phyloP scores from a whole-genome alignment of 352 stramenopile genomes.

The Phytophthora capsici region DNA sequence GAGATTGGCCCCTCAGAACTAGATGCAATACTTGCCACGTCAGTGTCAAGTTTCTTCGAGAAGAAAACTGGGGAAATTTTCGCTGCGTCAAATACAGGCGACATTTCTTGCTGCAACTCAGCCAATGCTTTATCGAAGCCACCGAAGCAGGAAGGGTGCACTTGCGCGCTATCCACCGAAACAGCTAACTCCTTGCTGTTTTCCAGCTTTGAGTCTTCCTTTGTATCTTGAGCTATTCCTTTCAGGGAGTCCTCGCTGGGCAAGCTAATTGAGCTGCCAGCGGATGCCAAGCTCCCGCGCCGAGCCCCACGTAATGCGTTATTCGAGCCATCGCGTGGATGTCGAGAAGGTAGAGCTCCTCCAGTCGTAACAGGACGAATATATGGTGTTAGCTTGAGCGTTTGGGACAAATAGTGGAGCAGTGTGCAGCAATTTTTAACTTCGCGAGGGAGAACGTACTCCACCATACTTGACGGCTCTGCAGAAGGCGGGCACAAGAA shows the following conservation, averaged over 20 bases:
- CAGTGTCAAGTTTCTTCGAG: not conserved
- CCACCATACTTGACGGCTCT: constrained; percentile 41
- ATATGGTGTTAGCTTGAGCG: constrained; percentile 58
- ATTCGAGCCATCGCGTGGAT: constrained; percentile 21
- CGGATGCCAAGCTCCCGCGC: constrained; percentile 33
- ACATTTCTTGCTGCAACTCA: constrained; percentile 7
- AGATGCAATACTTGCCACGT: constrained; percentile 4
- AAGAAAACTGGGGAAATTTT: constrained; percentile 43
- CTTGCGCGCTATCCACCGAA: constrained; percentile 16
- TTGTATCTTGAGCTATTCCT: constrained; percentile 5
- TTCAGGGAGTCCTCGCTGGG: constrained; percentile 30
- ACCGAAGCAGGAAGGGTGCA: constrained; percentile 48
- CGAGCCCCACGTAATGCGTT: constrained; percentile 18
- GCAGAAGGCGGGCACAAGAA: constrained; percentile 75
- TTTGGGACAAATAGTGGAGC: constrained; percentile 70
- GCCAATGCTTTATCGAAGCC: constrained; percentile 23
- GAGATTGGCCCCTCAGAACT: not conserved
- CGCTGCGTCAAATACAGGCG: constrained; percentile 24
- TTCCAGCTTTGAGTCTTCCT: not conserved
- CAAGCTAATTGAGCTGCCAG: constrained; percentile 27
- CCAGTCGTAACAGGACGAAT: constrained; percentile 54
- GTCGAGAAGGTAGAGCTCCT: constrained; percentile 22
- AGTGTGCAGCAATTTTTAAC: constrained; percentile 45
- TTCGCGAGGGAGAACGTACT: constrained; percentile 56
- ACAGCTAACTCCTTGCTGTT: not conserved